phyloP scores from a whole-genome alignment of 805 yeast genomes.

The Huiozyma naganishii region DNA sequence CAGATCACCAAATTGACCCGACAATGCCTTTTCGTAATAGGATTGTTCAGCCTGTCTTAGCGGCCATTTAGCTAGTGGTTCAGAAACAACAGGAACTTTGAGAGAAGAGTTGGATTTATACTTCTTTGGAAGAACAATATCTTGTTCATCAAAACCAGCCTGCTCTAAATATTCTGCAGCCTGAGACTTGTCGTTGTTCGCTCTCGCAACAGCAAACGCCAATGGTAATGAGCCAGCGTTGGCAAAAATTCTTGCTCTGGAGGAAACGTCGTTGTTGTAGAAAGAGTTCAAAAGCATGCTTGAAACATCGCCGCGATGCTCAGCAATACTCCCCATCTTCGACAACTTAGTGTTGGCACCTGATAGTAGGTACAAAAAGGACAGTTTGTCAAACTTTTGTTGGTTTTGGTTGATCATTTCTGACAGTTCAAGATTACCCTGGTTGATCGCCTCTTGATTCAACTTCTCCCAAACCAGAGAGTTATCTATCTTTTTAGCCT shows the following conservation, averaged over 20 bases:
- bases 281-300: slow-evolving; percentile 76
- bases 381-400: slow-evolving; percentile 76
- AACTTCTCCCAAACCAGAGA: slow-evolving; percentile 68
- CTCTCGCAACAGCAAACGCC: slow-evolving; percentile 86
- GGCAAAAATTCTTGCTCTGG: slow-evolving; percentile 62
- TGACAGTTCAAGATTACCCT: slow-evolving; percentile 77
- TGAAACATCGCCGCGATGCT: slow-evolving; percentile 69
- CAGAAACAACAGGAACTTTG: slow-evolving; percentile 40
- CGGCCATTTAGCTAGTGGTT: slow-evolving; percentile 60
- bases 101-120: slow-evolving; percentile 22
- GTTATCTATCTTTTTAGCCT: slow-evolving; percentile 69
- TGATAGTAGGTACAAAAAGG: slow-evolving; percentile 75
- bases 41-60: slow-evolving; percentile 60
- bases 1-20: slow-evolving; percentile 66
- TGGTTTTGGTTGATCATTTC: slow-evolving; percentile 85
- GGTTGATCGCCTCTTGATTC: slow-evolving; percentile 76
- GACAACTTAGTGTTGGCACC: slow-evolving; percentile 69
- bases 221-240: slow-evolving; percentile 76
- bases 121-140: slow-evolving; percentile 51
- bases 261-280: slow-evolving; percentile 62
- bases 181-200: slow-evolving; percentile 67
- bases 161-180: slow-evolving; percentile 65
- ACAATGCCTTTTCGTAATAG: slow-evolving; percentile 74
- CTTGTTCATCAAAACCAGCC: slow-evolving; percentile 53
- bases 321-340: slow-evolving; percentile 85